Conservation (phyloP, 2,329 filamentous ascomycete genomes). For the Aspergillus caelatus region DNA sequence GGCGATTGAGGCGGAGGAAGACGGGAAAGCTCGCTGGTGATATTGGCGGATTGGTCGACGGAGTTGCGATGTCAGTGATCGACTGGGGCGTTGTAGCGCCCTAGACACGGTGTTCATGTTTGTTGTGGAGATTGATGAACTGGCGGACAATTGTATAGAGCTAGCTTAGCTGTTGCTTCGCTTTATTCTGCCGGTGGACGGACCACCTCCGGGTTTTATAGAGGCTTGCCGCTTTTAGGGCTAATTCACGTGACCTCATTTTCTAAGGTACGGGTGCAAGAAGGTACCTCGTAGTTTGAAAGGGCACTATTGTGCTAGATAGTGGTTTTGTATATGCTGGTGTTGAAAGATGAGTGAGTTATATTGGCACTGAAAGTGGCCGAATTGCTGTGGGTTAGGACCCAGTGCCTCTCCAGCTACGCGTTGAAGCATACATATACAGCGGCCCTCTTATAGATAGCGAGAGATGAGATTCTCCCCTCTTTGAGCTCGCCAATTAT, state of each 20-base stretch:
- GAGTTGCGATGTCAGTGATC: not conserved
- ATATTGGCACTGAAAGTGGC: no score
- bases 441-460: no score
- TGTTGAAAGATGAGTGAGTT: no score
- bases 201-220: not conserved
- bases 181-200: not conserved
- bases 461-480: no score
- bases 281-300: not conserved
- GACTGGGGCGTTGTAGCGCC: not conserved
- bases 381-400: no score
- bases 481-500: no score
- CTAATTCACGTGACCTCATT: not conserved
- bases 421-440: no score
- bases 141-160: conserved; percentile 2
- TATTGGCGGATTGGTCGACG: conserved; percentile 13
- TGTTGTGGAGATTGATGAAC: not conserved
- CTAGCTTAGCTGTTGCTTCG: not conserved
- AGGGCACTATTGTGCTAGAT: no score
- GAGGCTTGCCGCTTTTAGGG: not conserved
- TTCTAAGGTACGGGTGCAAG: not conserved
- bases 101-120: not conserved
- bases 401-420: no score
- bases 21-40: not conserved
- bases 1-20: not conserved
- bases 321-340: no score